A percentile compares a stretch with the other conserved stretches of the same genome.
These are phyloP conservation scores for Solanum piurae DNA, from an alignment of 257 asterid species.

Conservation along the genomic window DNA sequence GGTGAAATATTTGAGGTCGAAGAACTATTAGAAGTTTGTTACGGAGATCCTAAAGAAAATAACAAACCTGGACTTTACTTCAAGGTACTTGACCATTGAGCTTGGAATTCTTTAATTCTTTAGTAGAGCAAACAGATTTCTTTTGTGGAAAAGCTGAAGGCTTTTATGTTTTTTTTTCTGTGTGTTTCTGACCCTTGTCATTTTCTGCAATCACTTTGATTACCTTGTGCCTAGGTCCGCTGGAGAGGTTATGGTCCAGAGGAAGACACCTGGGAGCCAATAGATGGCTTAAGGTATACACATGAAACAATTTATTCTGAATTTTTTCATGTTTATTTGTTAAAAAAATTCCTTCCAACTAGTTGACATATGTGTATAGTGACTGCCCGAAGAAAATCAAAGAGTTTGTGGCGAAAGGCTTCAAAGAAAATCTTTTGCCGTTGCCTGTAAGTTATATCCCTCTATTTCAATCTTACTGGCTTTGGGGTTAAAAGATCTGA, in stretches of 20 bases:
- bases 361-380: constrained; percentile 1
- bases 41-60: constrained; percentile 27
- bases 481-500: not conserved
- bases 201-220: not conserved
- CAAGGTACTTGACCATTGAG: constrained; percentile 16
- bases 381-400: constrained; percentile 20
- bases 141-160: not conserved
- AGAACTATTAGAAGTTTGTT: constrained; percentile 22
- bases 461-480: not conserved
- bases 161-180: not conserved
- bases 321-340: not conserved
- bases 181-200: not conserved
- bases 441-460: constrained; percentile 27
- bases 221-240: constrained; percentile 14
- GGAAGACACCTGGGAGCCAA: constrained; percentile 44
- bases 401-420: constrained; percentile 24
- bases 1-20: constrained; percentile 25
- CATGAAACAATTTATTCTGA: too few relatives aligned
- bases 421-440: constrained; percentile 17
- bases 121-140: not conserved
- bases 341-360: not conserved
- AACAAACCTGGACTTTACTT: constrained; percentile 16
- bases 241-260: constrained; percentile 35
- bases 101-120: not conserved
- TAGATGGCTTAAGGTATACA: constrained; percentile 27